Percentiles rank a stretch among this genome's conserved stretches.
Evolutionary conservation across 2,329 filamentous ascomycete species (phyloP).

Genomic region (Phyllosticta paracitricarpa): DNA sequence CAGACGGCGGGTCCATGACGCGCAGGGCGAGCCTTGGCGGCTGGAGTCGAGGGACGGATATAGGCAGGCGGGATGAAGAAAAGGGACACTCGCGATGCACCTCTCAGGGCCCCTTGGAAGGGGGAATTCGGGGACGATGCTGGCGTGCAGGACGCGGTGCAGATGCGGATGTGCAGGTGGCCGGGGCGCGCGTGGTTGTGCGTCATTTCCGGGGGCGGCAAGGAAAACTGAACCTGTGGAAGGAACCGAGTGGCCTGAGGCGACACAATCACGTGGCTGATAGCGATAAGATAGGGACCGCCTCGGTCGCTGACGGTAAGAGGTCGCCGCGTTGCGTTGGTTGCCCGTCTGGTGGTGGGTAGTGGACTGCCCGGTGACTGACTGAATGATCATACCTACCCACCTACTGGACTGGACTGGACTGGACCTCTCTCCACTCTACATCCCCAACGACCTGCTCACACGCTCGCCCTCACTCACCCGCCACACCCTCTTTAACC

Average conservation of each 20-base stretch:
- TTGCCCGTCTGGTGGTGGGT: no score
- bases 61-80: background rate
- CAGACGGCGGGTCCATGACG: slow-evolving; percentile 6
- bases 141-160: no score
- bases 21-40: background rate
- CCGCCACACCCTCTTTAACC: background rate
- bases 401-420: background rate
- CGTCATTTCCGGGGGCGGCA: background rate
- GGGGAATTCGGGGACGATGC: background rate
- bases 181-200: background rate
- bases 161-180: background rate
- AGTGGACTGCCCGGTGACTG: background rate
- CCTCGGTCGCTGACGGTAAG: no score
- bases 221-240: no score
- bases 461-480: background rate
- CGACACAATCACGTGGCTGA: no score
- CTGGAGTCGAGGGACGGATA: background rate
- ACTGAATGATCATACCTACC: background rate
- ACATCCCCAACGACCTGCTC: background rate
- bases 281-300: no score
- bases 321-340: no score
- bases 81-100: background rate
- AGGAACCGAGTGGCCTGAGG: no score
- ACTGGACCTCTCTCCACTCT: no score
- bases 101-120: background rate